These are phyloP conservation scores for Flammula alnicola DNA, from an alignment of 1,284 basidiomycete species.

Conservation along the genomic window DNA sequence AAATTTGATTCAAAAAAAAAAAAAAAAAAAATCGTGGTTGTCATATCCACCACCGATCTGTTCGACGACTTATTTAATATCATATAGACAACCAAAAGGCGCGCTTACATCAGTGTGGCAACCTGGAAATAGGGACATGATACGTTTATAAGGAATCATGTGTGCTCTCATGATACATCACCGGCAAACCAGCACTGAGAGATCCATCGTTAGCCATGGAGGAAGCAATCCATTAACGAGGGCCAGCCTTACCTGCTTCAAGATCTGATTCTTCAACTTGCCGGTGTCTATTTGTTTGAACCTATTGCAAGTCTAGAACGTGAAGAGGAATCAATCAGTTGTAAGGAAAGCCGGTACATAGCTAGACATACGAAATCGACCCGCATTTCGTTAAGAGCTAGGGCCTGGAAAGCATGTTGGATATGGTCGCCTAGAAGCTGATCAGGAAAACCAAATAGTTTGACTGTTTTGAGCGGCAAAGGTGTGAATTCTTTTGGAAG, in stretches of 20 bases:
- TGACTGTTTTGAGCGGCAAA: conserved; percentile 42
- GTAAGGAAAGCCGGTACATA: no score
- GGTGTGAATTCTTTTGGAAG: conserved; percentile 65
- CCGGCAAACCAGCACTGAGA: conserved; percentile 71
- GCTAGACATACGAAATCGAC: conserved; percentile 61
- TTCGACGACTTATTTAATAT: conserved; percentile 1
- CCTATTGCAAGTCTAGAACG: conserved; percentile 58
- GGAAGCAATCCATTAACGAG: background rate
- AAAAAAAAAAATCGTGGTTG: no score
- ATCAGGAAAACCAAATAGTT: conserved; percentile 68
- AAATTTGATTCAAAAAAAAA: no score
- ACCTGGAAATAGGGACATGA: conserved; percentile 37
- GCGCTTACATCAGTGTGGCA: conserved; percentile 64
- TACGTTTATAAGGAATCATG: no score
- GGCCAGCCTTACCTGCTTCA: conserved; percentile 57
- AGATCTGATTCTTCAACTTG: conserved; percentile 53
- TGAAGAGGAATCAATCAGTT: no score
- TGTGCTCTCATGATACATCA: no score
- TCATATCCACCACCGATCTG: conserved; percentile 73
- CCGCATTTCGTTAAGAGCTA: conserved; percentile 68
- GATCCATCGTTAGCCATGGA: background rate
- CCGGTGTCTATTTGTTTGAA: conserved; percentile 62
- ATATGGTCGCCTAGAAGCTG: conserved; percentile 63
- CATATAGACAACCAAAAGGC: no score
- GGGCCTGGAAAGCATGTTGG: conserved; percentile 65